Evolutionary conservation across 1,139 yeast species (phyloP), one percentile per base, ranked within the genome.

Genomic region (Lodderomyces theae): DNA sequence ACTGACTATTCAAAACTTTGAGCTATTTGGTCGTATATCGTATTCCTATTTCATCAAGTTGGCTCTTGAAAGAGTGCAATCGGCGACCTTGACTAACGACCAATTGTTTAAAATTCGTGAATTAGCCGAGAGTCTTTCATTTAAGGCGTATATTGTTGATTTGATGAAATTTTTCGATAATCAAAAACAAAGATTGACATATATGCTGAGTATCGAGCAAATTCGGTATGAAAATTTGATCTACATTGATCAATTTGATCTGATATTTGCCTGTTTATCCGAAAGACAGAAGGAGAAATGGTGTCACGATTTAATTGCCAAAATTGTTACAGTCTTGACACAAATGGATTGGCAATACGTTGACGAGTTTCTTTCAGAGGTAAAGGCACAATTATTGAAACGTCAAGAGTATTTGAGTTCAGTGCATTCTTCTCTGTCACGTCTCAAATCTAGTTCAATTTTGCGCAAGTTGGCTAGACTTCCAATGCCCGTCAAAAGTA

Each of bases 261-360:
- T 38, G 30, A 21, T 41, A 8, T 39, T 47, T 40, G 46, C 39
- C 15, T 42, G 43, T 21, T 24, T 45, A 19, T 43, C 51, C 5
- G 42, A 32, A 24, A 30, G 21, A 13, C 42, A 47, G 29, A 39
- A 42, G 23, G 19, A 31, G 6, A 16, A n/a, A 3, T 48, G 50
- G 47, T 38, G 43, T 8, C 24, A 35, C 17, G 26, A 28, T 5
- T n/a, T 43, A 15, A 31, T 45, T 5, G 23, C 37, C 5, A 39
- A 34, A n/a, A 13, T 44, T 4, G 29, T 35, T 5, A 10, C 29
- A 11, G 32, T 39, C 10, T 6, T 21, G 17, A 4, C 13, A 2
- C 34, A 31, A 13, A 12, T 31, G 24, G 24, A 31, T 31, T 21
- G 24, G 34, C 34, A 31, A n/a, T 18, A 19, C 9, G 19, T 31